Conservation (phyloP, 345 rosid genomes). For the Camelina laxa region DNA sequence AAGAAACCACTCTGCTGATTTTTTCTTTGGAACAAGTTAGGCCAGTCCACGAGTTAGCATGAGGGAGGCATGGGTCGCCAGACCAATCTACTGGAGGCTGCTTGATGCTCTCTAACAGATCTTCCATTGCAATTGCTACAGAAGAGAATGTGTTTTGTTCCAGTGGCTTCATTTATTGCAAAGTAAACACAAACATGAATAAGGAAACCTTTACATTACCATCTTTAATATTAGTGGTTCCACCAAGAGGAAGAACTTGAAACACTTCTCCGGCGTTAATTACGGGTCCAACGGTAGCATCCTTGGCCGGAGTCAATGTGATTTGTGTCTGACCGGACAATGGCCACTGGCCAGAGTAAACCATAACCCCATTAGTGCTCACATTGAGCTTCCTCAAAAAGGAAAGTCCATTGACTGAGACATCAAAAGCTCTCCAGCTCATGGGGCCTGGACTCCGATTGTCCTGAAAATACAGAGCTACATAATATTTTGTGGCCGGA, state of each 20-base stretch:
- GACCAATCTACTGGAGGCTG: slow-evolving; percentile 80
- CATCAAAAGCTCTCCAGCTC: slow-evolving; percentile 82
- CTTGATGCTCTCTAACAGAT: slow-evolving; percentile 55
- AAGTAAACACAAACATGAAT: slow-evolving; percentile 13
- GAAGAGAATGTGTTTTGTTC: slow-evolving; percentile 17
- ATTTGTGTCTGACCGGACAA: slow-evolving; percentile 71
- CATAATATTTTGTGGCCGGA: slow-evolving; percentile 65
- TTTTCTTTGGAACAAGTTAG: slow-evolving; percentile 65
- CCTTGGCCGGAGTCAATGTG: slow-evolving; percentile 55
- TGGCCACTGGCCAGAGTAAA: slow-evolving; percentile 73
- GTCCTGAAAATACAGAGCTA: slow-evolving; percentile 88
- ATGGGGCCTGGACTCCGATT: slow-evolving; percentile 54
- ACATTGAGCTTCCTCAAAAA: slow-evolving; percentile 66
- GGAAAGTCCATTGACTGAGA: slow-evolving; percentile 62
- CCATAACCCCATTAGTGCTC: slow-evolving; percentile 65
- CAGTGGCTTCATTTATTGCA: slow-evolving; percentile 25
- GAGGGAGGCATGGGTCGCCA: slow-evolving; percentile 94
- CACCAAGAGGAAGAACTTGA: slow-evolving; percentile 72
- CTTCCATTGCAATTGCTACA: slow-evolving; percentile 68
- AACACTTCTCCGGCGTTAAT: slow-evolving; percentile 85
- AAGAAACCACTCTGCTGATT: slow-evolving; percentile 55
- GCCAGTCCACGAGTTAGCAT: slow-evolving; percentile 84
- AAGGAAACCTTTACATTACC: slow-evolving; percentile 50
- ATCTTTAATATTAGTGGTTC: slow-evolving; percentile 66
- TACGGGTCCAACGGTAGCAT: slow-evolving; percentile 58